phyloP scores from a whole-genome alignment of 2,329 filamentous ascomycete species.

The Metarhizium album region DNA sequence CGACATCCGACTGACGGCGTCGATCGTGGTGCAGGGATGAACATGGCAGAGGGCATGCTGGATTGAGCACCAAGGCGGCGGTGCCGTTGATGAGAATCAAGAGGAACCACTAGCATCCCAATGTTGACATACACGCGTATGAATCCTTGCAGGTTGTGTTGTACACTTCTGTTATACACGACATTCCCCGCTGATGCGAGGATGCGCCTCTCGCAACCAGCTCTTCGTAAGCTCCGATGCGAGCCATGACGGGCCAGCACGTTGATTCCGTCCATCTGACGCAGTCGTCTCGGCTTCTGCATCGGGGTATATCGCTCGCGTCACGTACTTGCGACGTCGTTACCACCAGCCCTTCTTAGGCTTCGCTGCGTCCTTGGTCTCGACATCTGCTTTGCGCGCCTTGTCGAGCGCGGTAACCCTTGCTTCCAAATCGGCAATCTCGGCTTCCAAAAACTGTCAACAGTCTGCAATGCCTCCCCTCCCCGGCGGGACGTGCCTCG shows the following conservation, averaged over 20 bases:
- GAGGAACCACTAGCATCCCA: background rate
- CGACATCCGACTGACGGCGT: slow-evolving; percentile 19
- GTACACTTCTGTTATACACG: background rate
- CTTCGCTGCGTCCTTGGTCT: background rate
- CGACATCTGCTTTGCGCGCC: background rate
- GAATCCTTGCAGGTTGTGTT: background rate
- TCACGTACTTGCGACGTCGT: background rate
- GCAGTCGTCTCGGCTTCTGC: background rate
- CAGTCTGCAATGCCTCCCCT: background rate
- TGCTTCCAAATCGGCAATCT: slow-evolving; percentile 26
- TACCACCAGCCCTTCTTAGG: slow-evolving; percentile 12
- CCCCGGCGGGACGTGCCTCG: background rate
- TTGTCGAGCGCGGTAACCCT: slow-evolving; percentile 25
- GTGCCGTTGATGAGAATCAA: background rate
- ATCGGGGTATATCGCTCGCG: background rate
- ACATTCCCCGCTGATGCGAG: background rate
- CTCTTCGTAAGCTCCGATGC: background rate
- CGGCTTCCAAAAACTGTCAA: slow-evolving; percentile 12
- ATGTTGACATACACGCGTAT: background rate
- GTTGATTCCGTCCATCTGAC: background rate
- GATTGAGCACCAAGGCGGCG: background rate
- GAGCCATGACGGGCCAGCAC: background rate
- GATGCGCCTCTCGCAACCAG: background rate
- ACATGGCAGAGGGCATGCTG: background rate
- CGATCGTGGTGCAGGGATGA: slow-evolving; percentile 1